Evolutionary conservation across 2,329 filamentous ascomycete species (phyloP).

Genomic region (Fusarium sororula): DNA sequence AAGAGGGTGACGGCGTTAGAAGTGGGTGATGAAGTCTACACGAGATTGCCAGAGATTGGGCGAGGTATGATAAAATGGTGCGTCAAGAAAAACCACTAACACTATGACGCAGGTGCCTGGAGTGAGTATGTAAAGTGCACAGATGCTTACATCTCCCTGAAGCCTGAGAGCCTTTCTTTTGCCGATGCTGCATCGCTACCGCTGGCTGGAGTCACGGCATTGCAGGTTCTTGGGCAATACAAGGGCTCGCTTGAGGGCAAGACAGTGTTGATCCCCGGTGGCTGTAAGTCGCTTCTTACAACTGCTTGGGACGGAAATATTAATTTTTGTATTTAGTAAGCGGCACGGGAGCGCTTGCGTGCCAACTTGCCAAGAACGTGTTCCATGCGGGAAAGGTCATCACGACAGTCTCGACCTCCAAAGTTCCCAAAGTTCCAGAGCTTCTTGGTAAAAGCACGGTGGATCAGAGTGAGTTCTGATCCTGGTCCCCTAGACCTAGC

Average conservation of each 20-base stretch:
- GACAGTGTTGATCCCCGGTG: background rate
- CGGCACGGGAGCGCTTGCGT: background rate
- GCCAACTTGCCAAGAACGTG: background rate
- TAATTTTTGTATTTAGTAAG: background rate
- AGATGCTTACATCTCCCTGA: background rate
- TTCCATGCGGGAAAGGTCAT: background rate
- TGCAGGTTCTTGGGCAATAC: background rate
- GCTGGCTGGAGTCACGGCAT: background rate
- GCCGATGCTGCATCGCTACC: background rate
- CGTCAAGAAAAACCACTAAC: too few species aligned
- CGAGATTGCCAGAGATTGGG: background rate
- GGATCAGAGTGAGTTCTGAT: background rate
- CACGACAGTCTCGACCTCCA: background rate
- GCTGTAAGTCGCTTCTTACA: background rate
- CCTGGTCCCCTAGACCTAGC: fast-evolving
- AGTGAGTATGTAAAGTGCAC: background rate
- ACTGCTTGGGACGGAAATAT: fast-evolving
- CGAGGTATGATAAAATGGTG: background rate
- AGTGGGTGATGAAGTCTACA: background rate
- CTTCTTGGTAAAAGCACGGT: background rate
- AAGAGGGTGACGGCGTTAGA: fast-evolving
- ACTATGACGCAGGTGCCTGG: background rate
- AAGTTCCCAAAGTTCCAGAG: background rate
- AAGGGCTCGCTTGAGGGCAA: background rate
- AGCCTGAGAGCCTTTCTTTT: background rate